phyloP scores from a whole-genome alignment of 139 green algal genomes.

The Auxenochlorella pyrenoidosa region DNA sequence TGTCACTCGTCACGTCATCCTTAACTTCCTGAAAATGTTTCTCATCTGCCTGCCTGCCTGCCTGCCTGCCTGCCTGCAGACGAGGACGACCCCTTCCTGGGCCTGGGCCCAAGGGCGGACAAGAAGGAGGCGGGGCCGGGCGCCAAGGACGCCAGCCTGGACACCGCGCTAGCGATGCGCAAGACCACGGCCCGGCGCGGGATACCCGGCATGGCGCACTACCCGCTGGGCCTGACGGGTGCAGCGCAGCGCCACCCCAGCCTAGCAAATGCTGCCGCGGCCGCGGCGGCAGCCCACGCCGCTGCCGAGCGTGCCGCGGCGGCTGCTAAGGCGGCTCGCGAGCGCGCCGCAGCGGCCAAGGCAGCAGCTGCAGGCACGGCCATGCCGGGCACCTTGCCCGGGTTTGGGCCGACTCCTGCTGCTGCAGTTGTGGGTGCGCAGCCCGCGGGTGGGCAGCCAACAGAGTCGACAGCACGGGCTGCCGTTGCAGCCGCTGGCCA shows the following conservation, averaged over 20 bases:
- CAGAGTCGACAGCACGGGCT: background rate
- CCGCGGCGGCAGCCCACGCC: background rate
- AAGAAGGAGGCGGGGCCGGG: background rate
- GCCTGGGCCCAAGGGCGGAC: background rate
- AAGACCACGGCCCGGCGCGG: background rate
- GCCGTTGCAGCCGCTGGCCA: background rate
- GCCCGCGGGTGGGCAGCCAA: background rate
- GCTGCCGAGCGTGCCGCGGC: background rate
- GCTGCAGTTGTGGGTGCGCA: background rate
- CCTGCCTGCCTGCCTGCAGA: background rate
- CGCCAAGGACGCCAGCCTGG: background rate
- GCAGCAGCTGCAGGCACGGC: background rate
- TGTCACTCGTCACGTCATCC: no score
- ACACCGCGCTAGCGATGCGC: background rate
- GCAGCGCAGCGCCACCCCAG: background rate
- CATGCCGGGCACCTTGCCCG: background rate
- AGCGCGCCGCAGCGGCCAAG: background rate
- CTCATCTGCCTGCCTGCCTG: background rate
- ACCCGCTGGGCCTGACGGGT: background rate
- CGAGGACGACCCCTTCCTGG: slow-evolving; percentile 6
- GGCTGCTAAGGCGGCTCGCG: background rate
- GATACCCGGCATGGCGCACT: background rate
- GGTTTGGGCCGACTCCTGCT: background rate
- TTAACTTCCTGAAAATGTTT: no score
- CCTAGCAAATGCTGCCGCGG: background rate